Evolutionary conservation across 2,329 filamentous ascomycete genomes (phyloP), one percentile per base, ranked within the genome.

Genomic region (Escovopsis weberi): DNA sequence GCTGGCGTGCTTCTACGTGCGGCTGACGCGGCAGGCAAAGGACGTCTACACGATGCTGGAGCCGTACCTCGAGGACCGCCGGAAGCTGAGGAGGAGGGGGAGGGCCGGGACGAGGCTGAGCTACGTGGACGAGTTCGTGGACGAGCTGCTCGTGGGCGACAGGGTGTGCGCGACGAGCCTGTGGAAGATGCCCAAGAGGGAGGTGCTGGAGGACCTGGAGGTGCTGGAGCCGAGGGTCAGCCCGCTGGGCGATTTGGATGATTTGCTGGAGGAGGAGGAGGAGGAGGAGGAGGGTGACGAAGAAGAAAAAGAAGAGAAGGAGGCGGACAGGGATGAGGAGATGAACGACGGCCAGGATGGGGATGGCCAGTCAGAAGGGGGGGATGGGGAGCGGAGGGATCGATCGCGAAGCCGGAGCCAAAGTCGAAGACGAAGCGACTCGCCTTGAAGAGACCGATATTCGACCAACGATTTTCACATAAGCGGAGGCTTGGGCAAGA

Each of bases 1-100:
- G 1, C 68, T 98, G 49, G 89, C 88, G 0, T 82, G 82, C 1
- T 96, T 98, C 59, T 96, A 98, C 61, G 76, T 94, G n/a, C 72
- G 91, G 11, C 66, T 98, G 53, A 94, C 91, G 15, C 81, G 89
- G 57, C 74, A 80, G 51, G 78, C 86, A 6, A 82, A 82, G 52
- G 82, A 91, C 44, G 80, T 96, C 4, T 94, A 89, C 61, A 65
- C 63, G 44, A 75, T 76, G 12, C 67, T 98, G 37, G 91, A 98
- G 66, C 85, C 86, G 26, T 79, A 84, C 44, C 66, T 98, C 40
- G 75, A 77, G 47, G 91, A 98, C 58, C 74, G 75, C 50, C 70
- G 91, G 51, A 98, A 96, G 65, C 58, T 98, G 61, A 78, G 83
- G 60, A 69, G 86, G 46, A 74, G 83, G 52, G 82, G 79, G 12